A percentile compares a stretch with the other conserved stretches of the same genome.
Conservation (phyloP, 1,284 basidiomycete genomes). For the Peniophora sp. region DNA sequence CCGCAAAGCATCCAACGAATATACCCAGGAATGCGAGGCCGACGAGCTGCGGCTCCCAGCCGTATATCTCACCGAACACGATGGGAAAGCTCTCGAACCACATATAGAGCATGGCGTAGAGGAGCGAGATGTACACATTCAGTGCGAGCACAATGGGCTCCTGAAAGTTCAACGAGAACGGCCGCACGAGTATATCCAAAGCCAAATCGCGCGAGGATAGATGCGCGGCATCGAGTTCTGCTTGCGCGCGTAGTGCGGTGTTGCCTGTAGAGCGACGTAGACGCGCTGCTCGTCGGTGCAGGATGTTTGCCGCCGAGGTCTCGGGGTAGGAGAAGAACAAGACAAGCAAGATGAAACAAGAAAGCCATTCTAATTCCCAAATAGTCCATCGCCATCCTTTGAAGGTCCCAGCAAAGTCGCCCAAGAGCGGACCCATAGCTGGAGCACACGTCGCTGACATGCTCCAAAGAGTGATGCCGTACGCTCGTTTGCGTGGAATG, state of each 20-base stretch:
- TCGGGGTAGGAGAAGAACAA: constrained; percentile 43
- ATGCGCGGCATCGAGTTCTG: constrained; percentile 19
- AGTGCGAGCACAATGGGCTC: constrained; percentile 33
- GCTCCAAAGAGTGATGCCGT: constrained; percentile 49
- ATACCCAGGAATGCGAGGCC: constrained; percentile 42
- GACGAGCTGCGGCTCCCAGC: constrained; percentile 25
- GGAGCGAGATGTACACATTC: constrained; percentile 25
- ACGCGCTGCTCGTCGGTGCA: constrained; percentile 25
- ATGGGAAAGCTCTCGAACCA: constrained; percentile 26
- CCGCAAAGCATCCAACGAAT: constrained; percentile 23
- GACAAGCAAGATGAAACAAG: constrained; percentile 28
- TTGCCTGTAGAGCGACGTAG: constrained; percentile 22
- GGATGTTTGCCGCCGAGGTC: constrained; percentile 36
- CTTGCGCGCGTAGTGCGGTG: constrained; percentile 14
- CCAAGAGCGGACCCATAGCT: constrained; percentile 33
- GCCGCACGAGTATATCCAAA: constrained; percentile 26
- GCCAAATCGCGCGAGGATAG: constrained; percentile 16
- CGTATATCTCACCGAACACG: constrained; percentile 25
- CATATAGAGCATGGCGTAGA: constrained; percentile 21
- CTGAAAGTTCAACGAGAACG: constrained; percentile 27
- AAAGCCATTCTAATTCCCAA: constrained; percentile 46
- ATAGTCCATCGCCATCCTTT: constrained; percentile 44
- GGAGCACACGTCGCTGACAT: too few relatives aligned
- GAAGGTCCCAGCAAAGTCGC: constrained; percentile 30
- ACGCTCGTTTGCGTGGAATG: constrained; percentile 44